Conservation (phyloP, 352 stramenopile species). For the Globisporangium orthogonon region DNA sequence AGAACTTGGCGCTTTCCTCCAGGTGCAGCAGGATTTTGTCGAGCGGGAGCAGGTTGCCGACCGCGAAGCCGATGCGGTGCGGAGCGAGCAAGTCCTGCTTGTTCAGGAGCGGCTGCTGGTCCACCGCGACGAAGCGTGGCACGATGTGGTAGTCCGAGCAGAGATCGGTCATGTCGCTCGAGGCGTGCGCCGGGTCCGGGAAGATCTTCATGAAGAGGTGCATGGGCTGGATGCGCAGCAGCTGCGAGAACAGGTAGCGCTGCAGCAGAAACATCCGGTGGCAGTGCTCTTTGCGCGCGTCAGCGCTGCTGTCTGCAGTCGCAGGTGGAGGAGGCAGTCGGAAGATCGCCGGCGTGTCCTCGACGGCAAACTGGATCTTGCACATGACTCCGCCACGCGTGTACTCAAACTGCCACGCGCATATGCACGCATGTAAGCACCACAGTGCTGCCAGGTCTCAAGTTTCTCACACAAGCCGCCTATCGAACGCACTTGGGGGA, state of each 20-base stretch:
- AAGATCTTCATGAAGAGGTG: slow-evolving; percentile 71
- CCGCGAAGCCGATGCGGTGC: slow-evolving; percentile 74
- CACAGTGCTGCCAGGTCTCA: not conserved
- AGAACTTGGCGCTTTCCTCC: slow-evolving; percentile 44
- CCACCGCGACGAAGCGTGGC: slow-evolving; percentile 72
- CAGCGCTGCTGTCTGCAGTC: slow-evolving; percentile 9
- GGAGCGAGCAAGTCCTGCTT: slow-evolving; percentile 50
- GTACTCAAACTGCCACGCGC: slow-evolving; percentile 64
- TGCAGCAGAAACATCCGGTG: slow-evolving; percentile 63
- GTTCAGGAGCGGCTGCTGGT: slow-evolving; percentile 59
- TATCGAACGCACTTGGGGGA: slow-evolving; percentile 39
- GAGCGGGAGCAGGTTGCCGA: slow-evolving; percentile 58
- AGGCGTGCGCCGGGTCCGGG: slow-evolving; percentile 38
- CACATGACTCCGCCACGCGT: slow-evolving; percentile 73
- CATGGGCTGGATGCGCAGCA: slow-evolving; percentile 65
- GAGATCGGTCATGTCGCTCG: slow-evolving; percentile 45
- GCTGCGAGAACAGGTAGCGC: slow-evolving; percentile 64
- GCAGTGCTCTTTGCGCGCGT: slow-evolving; percentile 31
- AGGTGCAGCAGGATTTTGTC: slow-evolving; percentile 64
- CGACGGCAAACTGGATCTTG: slow-evolving; percentile 57
- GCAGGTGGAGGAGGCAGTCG: slow-evolving; percentile 9
- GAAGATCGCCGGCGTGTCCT: slow-evolving; percentile 51
- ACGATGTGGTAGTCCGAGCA: slow-evolving; percentile 78
- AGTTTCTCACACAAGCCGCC: not conserved
- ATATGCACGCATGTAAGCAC: not conserved